Base-by-base conservation (phyloP, 192 early-diverging fungal species). In the Podochytrium sp. region DNA sequence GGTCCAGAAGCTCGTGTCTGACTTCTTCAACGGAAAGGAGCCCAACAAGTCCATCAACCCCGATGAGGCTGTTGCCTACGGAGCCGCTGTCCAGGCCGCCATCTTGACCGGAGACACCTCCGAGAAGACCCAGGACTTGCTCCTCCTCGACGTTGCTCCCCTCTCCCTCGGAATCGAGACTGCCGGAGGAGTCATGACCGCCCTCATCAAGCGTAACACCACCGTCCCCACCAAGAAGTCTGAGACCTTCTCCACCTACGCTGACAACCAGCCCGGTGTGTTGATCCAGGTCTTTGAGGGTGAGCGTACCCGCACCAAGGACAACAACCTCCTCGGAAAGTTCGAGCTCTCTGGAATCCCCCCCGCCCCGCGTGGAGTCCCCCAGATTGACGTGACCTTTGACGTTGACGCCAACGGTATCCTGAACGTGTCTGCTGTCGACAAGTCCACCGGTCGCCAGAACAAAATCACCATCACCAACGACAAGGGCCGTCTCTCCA, bases 391-490 rank as follows among this genome's bases (percentile, higher is more conserved):
- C 84, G 97, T 98, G 71, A 90, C 92, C 74, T 96, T 98, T 73
- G 97, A 98, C 86, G 87, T 97, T 65, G 95, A 98, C 74, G 92
- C 94, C 83, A 97, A 97, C 90, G 94, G 94, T 87, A 96, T 97
- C 85, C 85, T 97, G 78, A 96, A 97, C 87, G 95, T 98, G 79
- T 73, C 71, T 38, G 95, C 95, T 61, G 81, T 91, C 68, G 95
- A 96, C 87, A 96, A 97, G 92, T 92, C 93, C 76, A 96, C 94
- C 68, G 94, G 94, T 66, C 87, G 90, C 76, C 90, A 92, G 77
- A 95, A 96, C 90, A 97, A 95, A 90, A 97, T 97, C 83, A 97
- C 95, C 83, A 96, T 99, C 89, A 96, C 95, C 87, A 95, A 96
- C 90, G 95, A 97, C 90, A 96, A 97, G 90, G 96, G 96, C 67